phyloP scores from a whole-genome alignment of 1,284 basidiomycete genomes.

The Ceratobasidium sp. region DNA sequence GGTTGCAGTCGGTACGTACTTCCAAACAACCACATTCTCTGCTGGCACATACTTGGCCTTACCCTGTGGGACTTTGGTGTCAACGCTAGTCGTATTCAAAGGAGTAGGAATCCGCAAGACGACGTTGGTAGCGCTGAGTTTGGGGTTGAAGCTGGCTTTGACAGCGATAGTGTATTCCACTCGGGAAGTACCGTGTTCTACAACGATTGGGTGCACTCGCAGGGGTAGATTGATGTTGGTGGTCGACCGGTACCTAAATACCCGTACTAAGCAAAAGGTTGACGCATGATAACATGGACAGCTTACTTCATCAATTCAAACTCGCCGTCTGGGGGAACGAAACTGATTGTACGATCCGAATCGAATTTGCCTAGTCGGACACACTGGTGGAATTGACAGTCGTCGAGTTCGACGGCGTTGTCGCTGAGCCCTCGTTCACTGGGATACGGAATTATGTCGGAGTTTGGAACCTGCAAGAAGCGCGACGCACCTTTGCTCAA shows the following conservation, averaged over 20 bases:
- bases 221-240: constrained; percentile 96
- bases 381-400: constrained; percentile 99
- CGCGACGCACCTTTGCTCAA: constrained; percentile 76
- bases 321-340: constrained; percentile 98
- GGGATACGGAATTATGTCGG: background rate
- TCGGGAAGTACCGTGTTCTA: constrained; percentile 89
- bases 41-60: constrained; percentile 98
- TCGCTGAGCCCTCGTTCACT: constrained; percentile 68
- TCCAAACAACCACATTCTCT: constrained; percentile 97
- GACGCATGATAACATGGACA: constrained; percentile 43
- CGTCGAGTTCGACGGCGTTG: constrained; percentile 93
- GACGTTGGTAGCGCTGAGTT: constrained; percentile 93
- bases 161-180: constrained; percentile 93
- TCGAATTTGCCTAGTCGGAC: constrained; percentile 96
- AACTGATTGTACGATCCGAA: constrained; percentile 90
- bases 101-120: constrained; percentile 96
- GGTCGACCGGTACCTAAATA: constrained; percentile 88
- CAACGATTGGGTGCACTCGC: constrained; percentile 89
- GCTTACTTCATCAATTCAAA: constrained; percentile 95
- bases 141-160: constrained; percentile 89
- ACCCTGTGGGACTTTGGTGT: constrained; percentile 89
- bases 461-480: background rate
- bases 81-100: constrained; percentile 90
- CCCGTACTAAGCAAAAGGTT: constrained; percentile 38
- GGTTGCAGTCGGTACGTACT: constrained; percentile 67